Base-by-base conservation (phyloP, 352 stramenopile species). In the Labyrinthula sp. region DNA sequence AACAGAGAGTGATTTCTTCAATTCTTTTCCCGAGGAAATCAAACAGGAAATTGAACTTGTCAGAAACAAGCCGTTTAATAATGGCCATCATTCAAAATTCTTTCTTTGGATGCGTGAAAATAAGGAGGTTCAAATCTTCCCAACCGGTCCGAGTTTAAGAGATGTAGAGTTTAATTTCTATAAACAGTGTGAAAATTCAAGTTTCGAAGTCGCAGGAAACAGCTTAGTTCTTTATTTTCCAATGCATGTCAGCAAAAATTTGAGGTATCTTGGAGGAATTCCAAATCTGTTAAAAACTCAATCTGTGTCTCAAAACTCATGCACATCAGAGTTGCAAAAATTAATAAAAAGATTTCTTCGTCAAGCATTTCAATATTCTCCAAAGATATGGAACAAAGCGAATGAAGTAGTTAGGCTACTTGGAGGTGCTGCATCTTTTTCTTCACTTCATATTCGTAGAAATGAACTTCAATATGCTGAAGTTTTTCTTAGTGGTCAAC, bases 1-100 rank as follows among this genome's bases (percentile, higher is more conserved):
- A 37, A 34, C 24, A 23, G 71, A 83, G 60, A 61, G 60, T 27
- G n/a, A n/a, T n/a, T n/a, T n/a, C n/a, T n/a, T n/a, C n/a, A n/a
- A n/a, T n/a, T n/a, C n/a, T n/a, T n/a, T n/a, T n/a, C n/a, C n/a
- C n/a, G 56, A 57, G 48, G 65, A n/a, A 48, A 60, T 24, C n/a
- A 31, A 34, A n/a, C 12, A 65, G 25, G 33, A 31, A 3, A 18
- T 45, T 17, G n/a, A 54, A 15, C 33, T 47, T 9, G 41, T 49
- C 4, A 2, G 3, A 9, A 35, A 38, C 8, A 22, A 48, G 34
- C 10, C 26, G 6, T 24, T 48, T 31, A 47, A 25, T 35, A 52
- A 52, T 25, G 43, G 43, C 7, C 2, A 45, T 9, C 43, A 52
- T 18, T 45, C 43, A 12, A 35, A 52, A 9, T 52, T 45, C 23